Conservation (phyloP, 495 filamentous ascomycete species). For the Daldinia vernicosa region DNA sequence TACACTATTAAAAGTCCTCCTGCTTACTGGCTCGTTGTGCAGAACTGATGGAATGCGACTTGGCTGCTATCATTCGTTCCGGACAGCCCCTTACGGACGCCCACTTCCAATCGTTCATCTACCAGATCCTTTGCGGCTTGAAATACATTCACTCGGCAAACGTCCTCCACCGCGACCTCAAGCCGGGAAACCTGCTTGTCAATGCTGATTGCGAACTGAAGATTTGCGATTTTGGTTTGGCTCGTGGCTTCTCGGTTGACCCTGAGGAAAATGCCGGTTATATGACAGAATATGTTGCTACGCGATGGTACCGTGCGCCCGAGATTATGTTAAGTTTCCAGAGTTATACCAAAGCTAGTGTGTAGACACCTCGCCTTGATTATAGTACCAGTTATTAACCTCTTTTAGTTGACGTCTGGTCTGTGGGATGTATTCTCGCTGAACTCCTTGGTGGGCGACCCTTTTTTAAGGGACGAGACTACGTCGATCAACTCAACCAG, state of each 20-base stretch:
- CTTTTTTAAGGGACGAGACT: conserved; percentile 99
- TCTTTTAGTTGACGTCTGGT: conserved; percentile 93
- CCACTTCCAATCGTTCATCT: conserved; percentile 94
- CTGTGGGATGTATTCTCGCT: conserved; percentile 96
- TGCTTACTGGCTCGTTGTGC: conserved; percentile 30
- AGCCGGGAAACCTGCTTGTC: conserved; percentile 95
- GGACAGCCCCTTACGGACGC: conserved; percentile 96
- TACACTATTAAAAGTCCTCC: neutral
- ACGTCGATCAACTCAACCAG: conserved; percentile 99
- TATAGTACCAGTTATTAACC: conserved; percentile 2
- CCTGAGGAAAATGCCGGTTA: conserved; percentile 98
- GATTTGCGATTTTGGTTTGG: conserved; percentile 97
- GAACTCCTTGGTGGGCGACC: conserved; percentile 95
- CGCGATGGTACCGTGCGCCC: conserved; percentile 97
- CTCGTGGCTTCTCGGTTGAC: conserved; percentile 94
- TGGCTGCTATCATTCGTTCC: conserved; percentile 97
- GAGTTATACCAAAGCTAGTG: conserved; percentile 99
- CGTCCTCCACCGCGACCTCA: conserved; percentile 94
- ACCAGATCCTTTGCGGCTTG: conserved; percentile 92
- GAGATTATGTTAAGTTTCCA: conserved; percentile 99
- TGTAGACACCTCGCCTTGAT: conserved; percentile 49
- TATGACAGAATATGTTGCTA: conserved; percentile 99
- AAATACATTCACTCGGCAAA: conserved; percentile 99
- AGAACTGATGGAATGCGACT: conserved; percentile 99
- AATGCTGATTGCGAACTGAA: conserved; percentile 99